Base-by-base conservation (phyloP, 2,329 filamentous ascomycete species). In the Penicillium sp. region DNA sequence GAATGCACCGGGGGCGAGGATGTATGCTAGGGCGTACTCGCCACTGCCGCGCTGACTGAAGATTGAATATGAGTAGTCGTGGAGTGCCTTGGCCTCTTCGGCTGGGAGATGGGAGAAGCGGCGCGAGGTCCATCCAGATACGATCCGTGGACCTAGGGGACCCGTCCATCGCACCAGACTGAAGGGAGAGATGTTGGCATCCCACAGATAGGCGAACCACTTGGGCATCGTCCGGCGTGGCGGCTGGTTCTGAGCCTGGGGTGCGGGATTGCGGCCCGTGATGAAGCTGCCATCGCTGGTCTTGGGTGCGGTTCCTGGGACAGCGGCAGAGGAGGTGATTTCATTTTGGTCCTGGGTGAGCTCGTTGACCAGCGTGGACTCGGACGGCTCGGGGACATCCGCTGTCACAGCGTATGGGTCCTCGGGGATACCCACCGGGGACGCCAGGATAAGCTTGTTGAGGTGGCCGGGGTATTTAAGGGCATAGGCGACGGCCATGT, bases 381-480 rank as follows among this genome's bases (percentile, higher is more conserved):
- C 83, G 31, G 79, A 76, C 1, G 88, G 87, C 46, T 92, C 89
- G 0, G 92, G 89, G 77, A 96, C 84, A 2, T 85, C 85, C 10
- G 89, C 86, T 60, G 83, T 85, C 52, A 94, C 85, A 4, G 92
- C 94, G 64, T 92, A 92, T 0, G 94, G 94, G 64, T 99, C 90
- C 67, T 95, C 92, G 2, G 94, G 94, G 7, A 99, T 88, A 18
- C 94, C 94, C 18, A 96, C 94, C 0, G 94, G 94, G 0, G 90
- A 96, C 0, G 90, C 94, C 27, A 99, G 81, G 57, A 99, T 95
- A 56, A 99, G 83, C 76, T 99, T 99, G 75, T 99, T 96, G 30
- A 99, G 75, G 61, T 84, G 89, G 13, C 92, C 92, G 0, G 94
- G 94, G 66, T 99, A 99, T 71, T 99, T 99, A 53, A 97, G 79